Conservation (phyloP, 2,329 filamentous ascomycete species). For the Phyllosticta citriasiana region DNA sequence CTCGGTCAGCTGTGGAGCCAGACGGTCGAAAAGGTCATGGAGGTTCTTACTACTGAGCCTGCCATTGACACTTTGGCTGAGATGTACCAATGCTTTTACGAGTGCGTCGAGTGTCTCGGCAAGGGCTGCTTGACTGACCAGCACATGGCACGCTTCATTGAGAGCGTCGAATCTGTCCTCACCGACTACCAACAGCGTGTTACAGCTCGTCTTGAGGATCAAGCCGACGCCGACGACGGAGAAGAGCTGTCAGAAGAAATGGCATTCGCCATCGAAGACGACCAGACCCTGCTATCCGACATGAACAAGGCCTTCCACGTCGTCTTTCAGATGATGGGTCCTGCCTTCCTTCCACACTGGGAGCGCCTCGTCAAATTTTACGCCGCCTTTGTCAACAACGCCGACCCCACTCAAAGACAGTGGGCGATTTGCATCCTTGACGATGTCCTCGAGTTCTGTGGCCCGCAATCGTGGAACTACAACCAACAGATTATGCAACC, state of each 20-base stretch:
- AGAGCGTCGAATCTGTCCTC: conserved; percentile 72
- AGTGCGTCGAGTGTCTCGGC: conserved; percentile 89
- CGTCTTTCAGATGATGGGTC: conserved; percentile 93
- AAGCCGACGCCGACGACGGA: conserved; percentile 72
- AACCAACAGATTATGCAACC: conserved; percentile 78
- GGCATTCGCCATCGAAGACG: conserved; percentile 87
- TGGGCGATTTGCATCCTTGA: conserved; percentile 99
- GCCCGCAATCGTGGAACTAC: conserved; percentile 77
- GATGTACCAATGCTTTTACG: conserved; percentile 99
- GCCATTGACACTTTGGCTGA: conserved; percentile 93
- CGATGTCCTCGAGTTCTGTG: conserved; percentile 95
- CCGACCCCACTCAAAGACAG: conserved; percentile 83
- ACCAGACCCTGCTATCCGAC: conserved; percentile 90
- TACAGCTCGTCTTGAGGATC: conserved; percentile 71
- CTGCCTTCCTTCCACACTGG: conserved; percentile 77
- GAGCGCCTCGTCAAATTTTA: conserved; percentile 78
- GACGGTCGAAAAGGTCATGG: conserved; percentile 82
- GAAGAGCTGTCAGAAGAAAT: conserved; percentile 84
- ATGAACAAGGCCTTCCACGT: conserved; percentile 99
- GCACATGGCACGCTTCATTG: conserved; percentile 82
- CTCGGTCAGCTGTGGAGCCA: conserved; percentile 74
- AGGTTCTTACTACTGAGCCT: conserved; percentile 86
- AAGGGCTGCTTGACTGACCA: conserved; percentile 67
- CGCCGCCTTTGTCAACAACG: conserved; percentile 68
- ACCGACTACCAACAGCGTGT: conserved; percentile 91